Evolutionary conservation across 257 asterid species (phyloP).

Genomic region (Jacaranda mimosifolia): DNA sequence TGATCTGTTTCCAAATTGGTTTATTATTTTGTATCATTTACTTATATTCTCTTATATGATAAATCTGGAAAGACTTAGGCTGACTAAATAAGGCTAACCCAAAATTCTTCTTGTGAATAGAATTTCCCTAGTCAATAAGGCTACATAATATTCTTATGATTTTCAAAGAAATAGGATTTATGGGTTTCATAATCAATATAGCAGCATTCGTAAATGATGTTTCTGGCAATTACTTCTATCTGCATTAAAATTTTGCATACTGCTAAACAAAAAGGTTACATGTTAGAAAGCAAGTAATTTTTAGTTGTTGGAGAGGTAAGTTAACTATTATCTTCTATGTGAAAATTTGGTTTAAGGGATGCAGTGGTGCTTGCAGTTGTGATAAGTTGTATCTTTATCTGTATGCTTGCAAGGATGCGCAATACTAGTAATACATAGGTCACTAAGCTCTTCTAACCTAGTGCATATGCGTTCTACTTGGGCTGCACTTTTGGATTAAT

Average conservation of each 20-base stretch:
- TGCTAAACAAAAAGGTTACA: background rate
- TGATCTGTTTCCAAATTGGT: slow-evolving; percentile 23
- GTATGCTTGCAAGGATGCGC: background rate
- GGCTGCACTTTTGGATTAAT: slow-evolving; percentile 27
- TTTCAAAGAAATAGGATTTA: slow-evolving; percentile 1
- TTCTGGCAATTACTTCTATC: background rate
- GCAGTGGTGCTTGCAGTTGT: background rate
- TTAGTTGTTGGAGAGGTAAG: slow-evolving; percentile 15
- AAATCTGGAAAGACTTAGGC: background rate
- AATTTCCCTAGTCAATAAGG: slow-evolving; percentile 11
- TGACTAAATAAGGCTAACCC: slow-evolving; percentile 8
- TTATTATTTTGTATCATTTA: slow-evolving; percentile 1
- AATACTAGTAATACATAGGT: background rate
- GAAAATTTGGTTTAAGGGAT: slow-evolving; percentile 5
- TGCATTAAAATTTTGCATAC: slow-evolving; percentile 13
- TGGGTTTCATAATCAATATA: background rate
- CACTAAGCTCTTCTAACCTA: background rate
- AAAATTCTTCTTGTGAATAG: slow-evolving; percentile 6
- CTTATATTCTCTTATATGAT: background rate
- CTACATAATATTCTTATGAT: slow-evolving; percentile 4
- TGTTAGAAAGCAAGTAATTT: background rate
- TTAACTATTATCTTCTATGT: background rate
- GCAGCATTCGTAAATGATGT: background rate
- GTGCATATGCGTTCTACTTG: background rate
- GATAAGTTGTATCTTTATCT: slow-evolving; percentile 5